These are phyloP conservation scores for cucumber (Cucumis sativus) DNA, from an alignment of 306 rosid genomes.

Conservation along the genomic window DNA sequence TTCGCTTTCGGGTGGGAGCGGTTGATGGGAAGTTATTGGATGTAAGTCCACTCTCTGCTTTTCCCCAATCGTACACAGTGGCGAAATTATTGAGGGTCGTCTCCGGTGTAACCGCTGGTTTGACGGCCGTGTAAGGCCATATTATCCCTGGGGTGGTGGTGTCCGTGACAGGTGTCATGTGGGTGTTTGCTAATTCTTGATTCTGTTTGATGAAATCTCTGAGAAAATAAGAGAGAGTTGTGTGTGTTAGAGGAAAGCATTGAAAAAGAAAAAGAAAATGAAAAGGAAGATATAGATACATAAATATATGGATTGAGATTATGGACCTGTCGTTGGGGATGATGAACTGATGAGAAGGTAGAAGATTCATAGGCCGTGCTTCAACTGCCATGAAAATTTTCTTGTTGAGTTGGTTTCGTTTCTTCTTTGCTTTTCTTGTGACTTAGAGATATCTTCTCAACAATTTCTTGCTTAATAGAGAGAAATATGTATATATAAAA, in stretches of 20 bases:
- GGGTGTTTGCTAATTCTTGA: background rate
- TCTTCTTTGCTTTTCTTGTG: background rate
- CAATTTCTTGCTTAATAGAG: background rate
- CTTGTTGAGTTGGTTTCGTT: background rate
- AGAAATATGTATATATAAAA: background rate
- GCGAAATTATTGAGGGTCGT: background rate
- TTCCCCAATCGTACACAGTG: background rate
- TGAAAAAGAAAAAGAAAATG: background rate
- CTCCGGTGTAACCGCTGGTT: background rate
- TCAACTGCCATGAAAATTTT: slow-evolving; percentile 68
- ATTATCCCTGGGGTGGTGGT: background rate
- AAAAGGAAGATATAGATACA: background rate
- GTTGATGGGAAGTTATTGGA: background rate
- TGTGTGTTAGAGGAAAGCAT: background rate
- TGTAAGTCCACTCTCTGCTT: background rate
- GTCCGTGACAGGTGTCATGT: background rate
- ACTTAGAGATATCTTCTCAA: background rate
- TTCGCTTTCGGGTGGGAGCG: background rate
- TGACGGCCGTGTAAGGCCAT: background rate
- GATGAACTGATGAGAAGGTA: slow-evolving; percentile 49
- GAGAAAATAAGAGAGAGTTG: background rate
- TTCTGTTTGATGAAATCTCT: background rate
- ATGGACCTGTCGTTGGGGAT: slow-evolving; percentile 21
- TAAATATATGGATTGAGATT: accelerated
- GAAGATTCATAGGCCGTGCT: slow-evolving; percentile 43